Conservation (phyloP, 306 rosid genomes). For the Gastrolobium bilobum region DNA sequence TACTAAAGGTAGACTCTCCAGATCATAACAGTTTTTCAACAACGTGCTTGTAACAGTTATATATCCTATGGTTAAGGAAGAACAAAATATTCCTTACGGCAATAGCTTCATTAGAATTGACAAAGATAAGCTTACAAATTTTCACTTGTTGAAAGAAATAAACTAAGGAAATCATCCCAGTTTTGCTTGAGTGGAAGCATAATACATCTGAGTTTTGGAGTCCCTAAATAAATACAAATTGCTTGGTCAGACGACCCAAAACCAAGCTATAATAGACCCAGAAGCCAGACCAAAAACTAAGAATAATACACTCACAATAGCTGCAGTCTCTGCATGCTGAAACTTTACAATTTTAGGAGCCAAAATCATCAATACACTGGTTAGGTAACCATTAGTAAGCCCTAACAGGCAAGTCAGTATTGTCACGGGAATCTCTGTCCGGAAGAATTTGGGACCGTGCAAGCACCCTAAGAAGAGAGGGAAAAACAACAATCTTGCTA, state of each 20-base stretch:
- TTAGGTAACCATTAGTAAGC: conserved; percentile 86
- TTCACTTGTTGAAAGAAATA: conserved; percentile 30
- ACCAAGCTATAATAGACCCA: conserved; percentile 89
- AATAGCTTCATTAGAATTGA: conserved; percentile 17
- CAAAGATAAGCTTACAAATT: conserved; percentile 12
- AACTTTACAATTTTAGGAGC: conserved; percentile 80
- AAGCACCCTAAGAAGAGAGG: conserved; percentile 89
- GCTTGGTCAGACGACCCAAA: conserved; percentile 75
- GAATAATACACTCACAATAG: conserved; percentile 76
- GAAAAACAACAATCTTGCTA: conserved; percentile 72
- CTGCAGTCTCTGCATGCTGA: conserved; percentile 89
- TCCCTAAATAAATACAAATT: conserved; percentile 36
- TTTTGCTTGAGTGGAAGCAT: conserved; percentile 37
- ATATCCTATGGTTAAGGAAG: not conserved
- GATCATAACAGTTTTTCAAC: too few species aligned
- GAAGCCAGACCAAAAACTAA: conserved; percentile 78
- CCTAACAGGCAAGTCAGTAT: conserved; percentile 82
- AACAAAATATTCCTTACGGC: not conserved
- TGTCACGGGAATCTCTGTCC: conserved; percentile 81
- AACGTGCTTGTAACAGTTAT: too few species aligned
- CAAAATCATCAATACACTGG: conserved; percentile 85
- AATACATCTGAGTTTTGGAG: not conserved
- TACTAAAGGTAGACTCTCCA: not conserved
- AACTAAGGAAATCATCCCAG: conserved; percentile 10
- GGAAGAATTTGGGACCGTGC: conserved; percentile 84